Conservation (phyloP, 495 filamentous ascomycete species). For the Aspergillus homomorphus region DNA sequence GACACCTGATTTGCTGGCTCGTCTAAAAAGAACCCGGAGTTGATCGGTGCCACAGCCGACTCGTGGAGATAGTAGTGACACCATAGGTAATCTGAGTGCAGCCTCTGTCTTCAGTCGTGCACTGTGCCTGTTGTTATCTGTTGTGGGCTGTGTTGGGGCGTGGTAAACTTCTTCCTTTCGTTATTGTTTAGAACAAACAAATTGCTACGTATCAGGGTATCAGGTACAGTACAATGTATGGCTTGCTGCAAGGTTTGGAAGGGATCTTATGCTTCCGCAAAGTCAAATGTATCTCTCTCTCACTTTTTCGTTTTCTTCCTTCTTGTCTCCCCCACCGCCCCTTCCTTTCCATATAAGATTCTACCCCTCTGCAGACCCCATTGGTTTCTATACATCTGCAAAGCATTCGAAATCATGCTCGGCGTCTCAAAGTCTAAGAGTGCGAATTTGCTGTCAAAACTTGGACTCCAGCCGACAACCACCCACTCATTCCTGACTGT, state of each 20-base stretch:
- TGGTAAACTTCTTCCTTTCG: neutral
- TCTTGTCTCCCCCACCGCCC: neutral
- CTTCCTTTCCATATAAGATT: neutral
- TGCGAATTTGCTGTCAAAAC: neutral
- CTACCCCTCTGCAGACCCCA: neutral
- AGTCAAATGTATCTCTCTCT: neutral
- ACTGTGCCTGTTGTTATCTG: too few relatives aligned
- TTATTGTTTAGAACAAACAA: neutral
- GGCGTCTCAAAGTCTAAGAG: neutral
- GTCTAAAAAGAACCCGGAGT: neutral
- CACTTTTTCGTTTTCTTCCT: neutral
- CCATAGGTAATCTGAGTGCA: neutral
- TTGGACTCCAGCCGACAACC: neutral
- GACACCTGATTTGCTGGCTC: neutral
- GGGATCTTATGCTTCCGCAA: neutral
- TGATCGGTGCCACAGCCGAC: neutral
- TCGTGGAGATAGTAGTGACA: neutral
- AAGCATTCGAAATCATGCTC: neutral
- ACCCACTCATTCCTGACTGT: neutral
- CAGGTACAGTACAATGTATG: neutral
- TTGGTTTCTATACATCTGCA: neutral
- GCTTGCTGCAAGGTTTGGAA: neutral
- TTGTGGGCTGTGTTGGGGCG: too few relatives aligned
- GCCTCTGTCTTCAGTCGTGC: neutral
- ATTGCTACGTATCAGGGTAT: neutral